phyloP scores from a whole-genome alignment of 352 stramenopile genomes.

The Thalassiosira pacifica region DNA sequence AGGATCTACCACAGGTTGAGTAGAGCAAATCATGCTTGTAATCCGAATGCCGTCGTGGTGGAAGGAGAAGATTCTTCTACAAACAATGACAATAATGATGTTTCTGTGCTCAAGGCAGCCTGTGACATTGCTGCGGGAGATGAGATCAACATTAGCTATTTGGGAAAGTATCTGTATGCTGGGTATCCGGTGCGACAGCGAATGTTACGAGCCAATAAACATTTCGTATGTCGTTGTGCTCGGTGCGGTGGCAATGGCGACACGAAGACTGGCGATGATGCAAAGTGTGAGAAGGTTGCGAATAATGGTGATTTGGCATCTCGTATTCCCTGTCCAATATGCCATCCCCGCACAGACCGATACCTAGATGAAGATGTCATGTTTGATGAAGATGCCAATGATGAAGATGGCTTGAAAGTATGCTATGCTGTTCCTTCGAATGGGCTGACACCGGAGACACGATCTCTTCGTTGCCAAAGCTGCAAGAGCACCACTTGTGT shows the following conservation, averaged over 20 bases:
- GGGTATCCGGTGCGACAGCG: constrained; percentile 64
- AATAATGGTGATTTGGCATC: constrained; percentile 63
- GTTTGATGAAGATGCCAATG: constrained; percentile 79
- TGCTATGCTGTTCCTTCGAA: constrained; percentile 49
- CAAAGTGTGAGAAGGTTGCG: neutral
- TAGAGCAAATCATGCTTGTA: constrained; percentile 83
- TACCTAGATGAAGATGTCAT: constrained; percentile 83
- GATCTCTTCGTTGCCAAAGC: constrained; percentile 37
- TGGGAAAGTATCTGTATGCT: constrained; percentile 77
- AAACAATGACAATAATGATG: constrained; percentile 8
- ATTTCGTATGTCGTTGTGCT: constrained; percentile 78
- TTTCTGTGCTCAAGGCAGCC: constrained; percentile 64
- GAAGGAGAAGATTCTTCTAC: constrained; percentile 18
- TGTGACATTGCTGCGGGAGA: constrained; percentile 71
- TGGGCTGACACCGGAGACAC: constrained; percentile 47
- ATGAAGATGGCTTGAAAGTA: constrained; percentile 46
- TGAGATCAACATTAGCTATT: constrained; percentile 85
- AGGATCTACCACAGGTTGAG: constrained; percentile 75
- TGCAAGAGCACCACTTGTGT: constrained; percentile 37
- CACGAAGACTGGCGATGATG: neutral
- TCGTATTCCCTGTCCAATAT: constrained; percentile 74
- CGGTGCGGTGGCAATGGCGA: constrained; percentile 58
- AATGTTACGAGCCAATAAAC: constrained; percentile 69
- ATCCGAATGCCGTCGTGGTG: constrained; percentile 81
- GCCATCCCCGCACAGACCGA: constrained; percentile 69